Base-by-base conservation (phyloP, 2,329 filamentous ascomycete genomes). In the Exophiala xenobiotica region DNA sequence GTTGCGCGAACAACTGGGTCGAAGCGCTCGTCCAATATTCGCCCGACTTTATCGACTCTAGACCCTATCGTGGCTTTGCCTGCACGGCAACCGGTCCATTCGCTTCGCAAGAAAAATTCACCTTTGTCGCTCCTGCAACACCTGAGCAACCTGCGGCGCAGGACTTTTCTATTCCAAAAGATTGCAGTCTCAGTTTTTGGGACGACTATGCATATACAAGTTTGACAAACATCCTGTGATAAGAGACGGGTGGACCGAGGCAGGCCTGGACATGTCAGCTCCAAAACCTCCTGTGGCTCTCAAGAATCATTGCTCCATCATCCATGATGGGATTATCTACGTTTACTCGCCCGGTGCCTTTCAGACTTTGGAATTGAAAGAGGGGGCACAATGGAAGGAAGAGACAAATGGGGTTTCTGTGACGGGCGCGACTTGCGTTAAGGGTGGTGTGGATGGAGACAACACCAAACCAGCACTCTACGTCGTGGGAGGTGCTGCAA, bases 281-380 rank as follows among this genome's bases (percentile, higher is more conserved):
- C 89, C 90, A 42, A 73, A 82, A 64, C 90, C 90, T 46, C 74
- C 80, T 46, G 78, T 83, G 65, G 75, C 85, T 57, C 74, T 96
- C 67, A 80, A 83, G 68, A 83, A 85, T 70, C 84, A 88, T 64
- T 97, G 92, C 72, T 90, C 90, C 51, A 82, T 87, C 64, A 79
- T 96, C 56, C 78, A 88, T 74, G 78, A 90, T 66, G 85, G 90
- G 68, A 90, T 84, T 9, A 81, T 97, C 46, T 97, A 95, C 73
- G 84, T 87, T 39, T 95, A 89, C 68, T 88, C 89, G 4, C 72
- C 82, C 6, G 72, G 81, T 40, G 87, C 83, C 22, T 91, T 97
- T 63, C 81, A 90, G 67, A 86, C 87, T 6, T 71, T 97, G 58
- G 70, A 77, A 9, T 72, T 97, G 57, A 71, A 80, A 57, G 70